A percentile compares a stretch with the other conserved stretches of the same genome.
Evolutionary conservation across 306 rosid genomes (phyloP).

Genomic region (Acmispon strigosus): DNA sequence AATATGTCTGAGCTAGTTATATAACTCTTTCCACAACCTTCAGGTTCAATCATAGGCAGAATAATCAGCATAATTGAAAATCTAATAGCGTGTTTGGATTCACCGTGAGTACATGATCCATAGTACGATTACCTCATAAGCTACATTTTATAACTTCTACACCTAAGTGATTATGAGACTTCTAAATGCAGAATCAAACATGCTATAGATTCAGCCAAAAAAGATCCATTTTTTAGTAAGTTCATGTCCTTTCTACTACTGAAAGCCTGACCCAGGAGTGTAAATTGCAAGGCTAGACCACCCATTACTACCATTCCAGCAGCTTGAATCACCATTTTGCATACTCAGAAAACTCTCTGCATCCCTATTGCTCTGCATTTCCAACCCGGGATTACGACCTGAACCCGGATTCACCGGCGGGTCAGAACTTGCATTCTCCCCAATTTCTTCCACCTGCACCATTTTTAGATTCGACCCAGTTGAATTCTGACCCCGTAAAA

Average conservation of each 20-base stretch:
- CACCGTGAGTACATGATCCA: too few relatives aligned
- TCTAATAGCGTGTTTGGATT: too few relatives aligned
- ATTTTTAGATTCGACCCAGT: constrained; percentile 51
- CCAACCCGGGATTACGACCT: constrained; percentile 36
- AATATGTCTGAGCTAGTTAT: constrained; percentile 21
- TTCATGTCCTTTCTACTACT: constrained; percentile 27
- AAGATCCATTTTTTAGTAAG: not conserved
- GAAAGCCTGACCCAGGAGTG: constrained; percentile 75
- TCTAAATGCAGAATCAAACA: too few relatives aligned
- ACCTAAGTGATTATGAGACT: too few relatives aligned
- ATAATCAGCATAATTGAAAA: constrained; percentile 13
- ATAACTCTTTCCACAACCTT: constrained; percentile 26
- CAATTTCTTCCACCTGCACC: constrained; percentile 42
- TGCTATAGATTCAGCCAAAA: not conserved
- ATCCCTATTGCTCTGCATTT: constrained; percentile 34
- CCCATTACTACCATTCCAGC: constrained; percentile 60
- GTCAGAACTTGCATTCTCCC: constrained; percentile 39
- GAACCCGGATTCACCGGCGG: constrained; percentile 28
- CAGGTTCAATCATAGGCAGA: constrained; percentile 20
- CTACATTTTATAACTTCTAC: too few relatives aligned
- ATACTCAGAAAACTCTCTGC: constrained; percentile 46
- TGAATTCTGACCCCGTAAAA: constrained; percentile 50
- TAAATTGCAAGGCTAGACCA: constrained; percentile 93
- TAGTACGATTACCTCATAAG: too few relatives aligned
- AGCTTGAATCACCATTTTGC: constrained; percentile 60